Percentiles rank a stretch among this genome's conserved stretches.
phyloP scores from a whole-genome alignment of 2,329 filamentous ascomycete genomes.

The Alternaria sp. region DNA sequence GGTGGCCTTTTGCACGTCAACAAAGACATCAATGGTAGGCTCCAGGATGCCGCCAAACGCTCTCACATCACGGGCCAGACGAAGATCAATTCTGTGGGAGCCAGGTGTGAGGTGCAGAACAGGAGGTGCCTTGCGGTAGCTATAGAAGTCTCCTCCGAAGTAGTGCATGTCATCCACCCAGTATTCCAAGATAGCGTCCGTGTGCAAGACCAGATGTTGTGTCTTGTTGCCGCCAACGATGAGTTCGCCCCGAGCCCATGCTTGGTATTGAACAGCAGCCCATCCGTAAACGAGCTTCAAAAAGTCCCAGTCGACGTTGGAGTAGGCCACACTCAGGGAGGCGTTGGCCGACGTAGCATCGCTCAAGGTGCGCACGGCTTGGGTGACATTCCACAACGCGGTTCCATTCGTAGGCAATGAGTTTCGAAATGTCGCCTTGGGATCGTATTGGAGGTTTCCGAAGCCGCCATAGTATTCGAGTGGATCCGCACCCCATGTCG shows the following conservation, averaged over 20 bases:
- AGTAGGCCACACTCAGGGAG: conserved; percentile 58
- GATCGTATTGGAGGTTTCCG: conserved; percentile 55
- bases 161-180: conserved; percentile 61
- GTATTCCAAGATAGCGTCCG: conserved; percentile 61
- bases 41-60: conserved; percentile 62
- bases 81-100: conserved; percentile 61
- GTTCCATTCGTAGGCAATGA: conserved; percentile 61
- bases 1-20: conserved; percentile 34
- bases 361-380: conserved; percentile 43
- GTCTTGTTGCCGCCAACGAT: conserved; percentile 48
- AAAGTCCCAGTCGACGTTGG: conserved; percentile 62
- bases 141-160: conserved; percentile 67
- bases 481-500: conserved; percentile 67
- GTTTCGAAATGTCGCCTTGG: conserved; percentile 57
- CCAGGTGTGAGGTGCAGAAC: conserved; percentile 61
- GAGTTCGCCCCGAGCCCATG: conserved; percentile 64
- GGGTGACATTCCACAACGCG: conserved; percentile 58
- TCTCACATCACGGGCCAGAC: conserved; percentile 65
- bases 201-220: conserved; percentile 55
- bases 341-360: conserved; percentile 46
- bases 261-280: conserved; percentile 66
- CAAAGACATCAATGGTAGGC: conserved; percentile 56
- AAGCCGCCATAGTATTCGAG: conserved; percentile 64
- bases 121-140: conserved; percentile 60
- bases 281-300: conserved; percentile 66